Evolutionary conservation across 1,139 yeast species (phyloP).

Genomic region (Sugiyamaella japonica): DNA sequence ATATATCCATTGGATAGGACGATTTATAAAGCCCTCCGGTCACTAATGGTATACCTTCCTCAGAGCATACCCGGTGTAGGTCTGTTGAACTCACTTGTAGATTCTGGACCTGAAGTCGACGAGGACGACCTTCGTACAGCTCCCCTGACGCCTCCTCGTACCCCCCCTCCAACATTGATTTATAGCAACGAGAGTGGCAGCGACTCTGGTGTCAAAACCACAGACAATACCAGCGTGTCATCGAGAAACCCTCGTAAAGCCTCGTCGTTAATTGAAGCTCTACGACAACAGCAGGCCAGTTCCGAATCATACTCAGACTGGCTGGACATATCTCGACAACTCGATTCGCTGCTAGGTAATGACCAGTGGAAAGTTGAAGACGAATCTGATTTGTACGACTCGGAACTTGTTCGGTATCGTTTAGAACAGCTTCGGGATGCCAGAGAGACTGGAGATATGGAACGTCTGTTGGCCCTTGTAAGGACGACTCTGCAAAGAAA

Average conservation of each 20-base stretch:
- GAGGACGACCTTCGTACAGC: neutral
- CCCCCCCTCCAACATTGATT: conserved; percentile 5
- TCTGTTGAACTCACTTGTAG: neutral
- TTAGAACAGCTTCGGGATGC: conserved; percentile 63
- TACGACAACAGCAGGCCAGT: conserved; percentile 30
- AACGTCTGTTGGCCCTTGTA: conserved; percentile 64
- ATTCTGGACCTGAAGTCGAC: neutral
- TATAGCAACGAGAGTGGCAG: neutral
- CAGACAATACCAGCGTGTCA: neutral
- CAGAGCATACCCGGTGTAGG: neutral
- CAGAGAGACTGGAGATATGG: conserved; percentile 56
- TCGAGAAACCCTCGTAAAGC: neutral
- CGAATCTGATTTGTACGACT: conserved; percentile 70
- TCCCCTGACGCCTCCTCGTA: neutral
- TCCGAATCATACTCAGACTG: conserved; percentile 67
- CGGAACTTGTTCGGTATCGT: conserved; percentile 54
- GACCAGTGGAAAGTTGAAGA: conserved; percentile 68
- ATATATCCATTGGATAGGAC: neutral
- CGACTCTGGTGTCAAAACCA: neutral
- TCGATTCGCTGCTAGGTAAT: conserved; percentile 65
- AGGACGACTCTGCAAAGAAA: conserved; percentile 86
- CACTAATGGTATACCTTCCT: conserved; percentile 4
- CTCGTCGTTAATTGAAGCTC: conserved; percentile 15
- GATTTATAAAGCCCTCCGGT: neutral
- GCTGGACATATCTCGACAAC: conserved; percentile 59